These are phyloP conservation scores for Chlorella variabilis DNA, from an alignment of 163 green algal genomes.

Conservation along the genomic window DNA sequence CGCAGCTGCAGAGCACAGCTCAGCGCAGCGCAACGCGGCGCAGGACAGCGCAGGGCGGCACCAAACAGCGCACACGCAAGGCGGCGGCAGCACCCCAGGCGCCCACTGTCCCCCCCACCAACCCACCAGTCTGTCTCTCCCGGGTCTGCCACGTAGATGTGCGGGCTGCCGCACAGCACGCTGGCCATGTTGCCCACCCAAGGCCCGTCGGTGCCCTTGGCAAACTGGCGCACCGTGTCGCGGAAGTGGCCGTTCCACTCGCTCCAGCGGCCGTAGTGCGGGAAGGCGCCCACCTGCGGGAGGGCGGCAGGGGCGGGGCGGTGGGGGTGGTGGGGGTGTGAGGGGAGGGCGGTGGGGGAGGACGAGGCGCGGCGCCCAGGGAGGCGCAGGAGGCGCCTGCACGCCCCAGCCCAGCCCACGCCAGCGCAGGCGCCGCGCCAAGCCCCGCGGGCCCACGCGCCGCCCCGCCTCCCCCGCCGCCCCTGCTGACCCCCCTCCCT, in stretches of 20 bases:
- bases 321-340: neutral
- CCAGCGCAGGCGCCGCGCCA: neutral
- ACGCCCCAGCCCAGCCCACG: neutral
- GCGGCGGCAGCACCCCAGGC: too few relatives aligned
- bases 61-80: too few relatives aligned
- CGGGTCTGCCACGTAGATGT: slow-evolving; percentile 86
- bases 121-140: slow-evolving; percentile 83
- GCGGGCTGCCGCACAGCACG: slow-evolving; percentile 87
- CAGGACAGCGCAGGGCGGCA: too few relatives aligned
- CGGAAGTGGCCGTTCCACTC: slow-evolving; percentile 99
- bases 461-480: too few relatives aligned
- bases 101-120: neutral
- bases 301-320: neutral
- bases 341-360: too few relatives aligned
- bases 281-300: slow-evolving; percentile 93
- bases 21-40: too few relatives aligned
- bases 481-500: too few relatives aligned
- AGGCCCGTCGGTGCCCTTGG: slow-evolving; percentile 87
- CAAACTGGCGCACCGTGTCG: slow-evolving; percentile 80
- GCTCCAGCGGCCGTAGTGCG: slow-evolving; percentile 95
- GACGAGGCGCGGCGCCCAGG: too few relatives aligned
- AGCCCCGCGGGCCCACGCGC: too few relatives aligned
- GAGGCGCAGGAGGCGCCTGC: too few relatives aligned
- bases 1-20: neutral
- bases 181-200: slow-evolving; percentile 88